Evolutionary conservation across 805 yeast species (phyloP).

Genomic region (Yamadazyma akitaensis): DNA sequence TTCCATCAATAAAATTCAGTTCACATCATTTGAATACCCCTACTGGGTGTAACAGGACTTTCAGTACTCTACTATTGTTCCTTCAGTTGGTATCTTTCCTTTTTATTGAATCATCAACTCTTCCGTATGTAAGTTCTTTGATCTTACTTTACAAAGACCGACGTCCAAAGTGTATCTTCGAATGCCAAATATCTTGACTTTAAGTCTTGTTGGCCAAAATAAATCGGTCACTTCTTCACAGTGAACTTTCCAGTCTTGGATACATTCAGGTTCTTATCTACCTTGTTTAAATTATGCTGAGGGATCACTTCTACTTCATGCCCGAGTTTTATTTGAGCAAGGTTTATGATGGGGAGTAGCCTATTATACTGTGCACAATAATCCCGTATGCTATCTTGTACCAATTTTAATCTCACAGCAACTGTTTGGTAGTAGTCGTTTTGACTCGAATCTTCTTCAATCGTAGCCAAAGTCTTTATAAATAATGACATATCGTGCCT

Average conservation of each 20-base stretch:
- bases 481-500: constrained; percentile 41
- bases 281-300: constrained; percentile 1
- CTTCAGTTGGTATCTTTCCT: too few species aligned
- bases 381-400: constrained; percentile 38
- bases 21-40: too few species aligned
- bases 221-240: neutral
- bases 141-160: too few species aligned
- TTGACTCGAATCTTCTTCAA: constrained; percentile 30
- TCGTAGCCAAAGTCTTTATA: constrained; percentile 34
- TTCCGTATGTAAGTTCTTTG: too few species aligned
- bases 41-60: too few species aligned
- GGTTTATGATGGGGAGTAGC: constrained; percentile 48
- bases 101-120: too few species aligned
- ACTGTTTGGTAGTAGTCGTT: constrained; percentile 38
- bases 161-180: too few species aligned
- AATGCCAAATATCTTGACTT: too few species aligned
- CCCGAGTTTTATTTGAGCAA: constrained; percentile 49
- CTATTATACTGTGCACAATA: constrained; percentile 44
- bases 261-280: constrained; percentile 3
- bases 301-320: constrained; percentile 47
- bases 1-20: too few species aligned
- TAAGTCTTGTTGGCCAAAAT: too few species aligned
- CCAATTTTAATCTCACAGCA: constrained; percentile 30
- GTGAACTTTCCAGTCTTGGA: constrained; percentile 5
- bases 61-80: too few species aligned